Evolutionary conservation across 164 flowering plant genomes (phyloP), one percentile per base, ranked within the genome.

Genomic region (Magnolia sinica): DNA sequence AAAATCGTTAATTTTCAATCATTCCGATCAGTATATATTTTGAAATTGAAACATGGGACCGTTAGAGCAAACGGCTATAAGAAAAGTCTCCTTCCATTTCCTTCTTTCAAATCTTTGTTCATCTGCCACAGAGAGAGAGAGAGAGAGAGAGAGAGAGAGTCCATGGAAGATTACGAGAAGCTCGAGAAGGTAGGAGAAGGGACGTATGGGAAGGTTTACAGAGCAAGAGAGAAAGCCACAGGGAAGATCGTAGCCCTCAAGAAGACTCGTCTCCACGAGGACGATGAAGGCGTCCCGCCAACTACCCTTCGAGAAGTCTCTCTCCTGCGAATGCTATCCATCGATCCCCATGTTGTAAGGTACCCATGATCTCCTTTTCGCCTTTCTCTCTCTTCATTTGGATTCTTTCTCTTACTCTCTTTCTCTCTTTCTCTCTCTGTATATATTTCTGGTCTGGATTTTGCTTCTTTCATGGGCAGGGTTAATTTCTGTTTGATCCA

Each of bases 181-280:
- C 85, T 95, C 1, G 99, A 95, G 88, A 95, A 95, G 78, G 99
- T 95, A 0, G 99, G 99, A 49, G 99, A 95, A 81, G 99, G 99
- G 16, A 96, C 98, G 0, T 96, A 96, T 81, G 98, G 98, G 37
- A 96, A 96, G 85, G 99, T 96, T 10, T 96, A 96, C 83, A 83
- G 91, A 76, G 97, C 97, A 0, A 83, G 91, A 70, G 99, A 96
- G 74, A 91, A 75, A 72, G 85, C 91, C 0, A 92, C 96, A 0
- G 99, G 98, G 3, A 89, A 87, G 83, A 96, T 92, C 77, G 98
- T 96, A 0, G 99, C 99, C n/a, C 85, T 94, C 65, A 94, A 96
- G 95, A 96, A 94, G 87, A 92, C 97, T 0, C 88, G 90, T 16
- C 98, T 92, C 68, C 96, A 90, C 27, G 98, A 94, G 81, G 96